These are phyloP conservation scores for Exophiala sideris DNA, from an alignment of 2,329 filamentous ascomycete species.

Conservation along the genomic window DNA sequence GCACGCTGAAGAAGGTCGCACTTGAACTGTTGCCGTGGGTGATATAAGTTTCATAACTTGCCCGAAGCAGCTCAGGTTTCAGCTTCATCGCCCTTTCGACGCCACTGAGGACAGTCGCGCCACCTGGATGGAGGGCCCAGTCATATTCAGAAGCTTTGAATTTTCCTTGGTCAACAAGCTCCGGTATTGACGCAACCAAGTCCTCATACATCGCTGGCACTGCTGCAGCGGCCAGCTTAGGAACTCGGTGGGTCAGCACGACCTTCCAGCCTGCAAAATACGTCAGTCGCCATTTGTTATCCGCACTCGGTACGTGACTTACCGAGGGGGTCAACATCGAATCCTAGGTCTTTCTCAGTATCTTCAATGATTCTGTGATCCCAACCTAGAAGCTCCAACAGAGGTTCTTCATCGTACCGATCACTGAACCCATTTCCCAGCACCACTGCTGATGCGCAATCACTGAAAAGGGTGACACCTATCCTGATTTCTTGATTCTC, in stretches of 20 bases:
- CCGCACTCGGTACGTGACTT: slow-evolving; percentile 26
- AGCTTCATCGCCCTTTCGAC: slow-evolving; percentile 59
- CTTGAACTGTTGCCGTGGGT: slow-evolving; percentile 66
- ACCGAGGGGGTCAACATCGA: slow-evolving; percentile 63
- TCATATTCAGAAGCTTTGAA: slow-evolving; percentile 59
- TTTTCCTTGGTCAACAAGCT: slow-evolving; percentile 34
- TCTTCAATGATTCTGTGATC: slow-evolving; percentile 61
- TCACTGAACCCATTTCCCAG: slow-evolving; percentile 58
- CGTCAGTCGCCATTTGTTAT: neutral
- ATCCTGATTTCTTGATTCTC: slow-evolving; percentile 60
- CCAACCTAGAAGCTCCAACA: slow-evolving; percentile 64
- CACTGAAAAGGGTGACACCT: slow-evolving; percentile 65
- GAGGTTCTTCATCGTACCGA: slow-evolving; percentile 31
- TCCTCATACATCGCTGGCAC: slow-evolving; percentile 55
- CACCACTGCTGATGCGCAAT: slow-evolving; percentile 65
- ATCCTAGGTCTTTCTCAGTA: slow-evolving; percentile 61
- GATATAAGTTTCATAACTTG: slow-evolving; percentile 67
- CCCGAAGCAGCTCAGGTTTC: slow-evolving; percentile 60
- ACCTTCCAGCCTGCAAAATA: slow-evolving; percentile 60
- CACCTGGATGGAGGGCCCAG: slow-evolving; percentile 71
- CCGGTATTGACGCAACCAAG: slow-evolving; percentile 49
- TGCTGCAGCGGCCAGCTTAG: slow-evolving; percentile 52
- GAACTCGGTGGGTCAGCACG: slow-evolving; percentile 60
- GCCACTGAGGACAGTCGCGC: slow-evolving; percentile 62
- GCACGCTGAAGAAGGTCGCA: slow-evolving; percentile 65